Evolutionary conservation across 2,329 filamentous ascomycete species (phyloP).

Genomic region (Claviceps sp.): DNA sequence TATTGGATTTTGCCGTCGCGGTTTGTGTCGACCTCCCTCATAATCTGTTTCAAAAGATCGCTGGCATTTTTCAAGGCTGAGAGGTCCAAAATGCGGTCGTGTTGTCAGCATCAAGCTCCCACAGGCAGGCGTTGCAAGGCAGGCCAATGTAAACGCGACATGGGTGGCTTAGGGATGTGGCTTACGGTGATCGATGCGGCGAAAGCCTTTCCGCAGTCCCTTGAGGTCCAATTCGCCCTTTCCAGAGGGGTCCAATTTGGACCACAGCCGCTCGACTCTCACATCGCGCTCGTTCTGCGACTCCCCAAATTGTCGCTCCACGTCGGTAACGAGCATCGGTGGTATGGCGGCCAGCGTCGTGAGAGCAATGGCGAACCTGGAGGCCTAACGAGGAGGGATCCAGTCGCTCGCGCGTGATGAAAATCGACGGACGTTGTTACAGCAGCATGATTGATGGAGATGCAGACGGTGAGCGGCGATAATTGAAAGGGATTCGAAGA

Average conservation of each 20-base stretch:
- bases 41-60: conserved; percentile 65
- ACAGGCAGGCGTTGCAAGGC: background rate
- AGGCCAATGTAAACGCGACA: background rate
- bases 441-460: conserved; percentile 7
- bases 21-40: conserved; percentile 73
- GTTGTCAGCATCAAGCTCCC: conserved; percentile 2
- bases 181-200: conserved; percentile 82
- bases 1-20: conserved; percentile 85
- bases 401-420: conserved; percentile 7
- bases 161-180: conserved; percentile 1
- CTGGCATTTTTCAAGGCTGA: conserved; percentile 79
- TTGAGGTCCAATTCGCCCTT: conserved; percentile 74
- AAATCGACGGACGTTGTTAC: conserved; percentile 1
- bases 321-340: conserved; percentile 30
- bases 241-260: conserved; percentile 60
- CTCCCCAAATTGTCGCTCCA: conserved; percentile 57
- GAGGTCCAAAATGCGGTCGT: background rate
- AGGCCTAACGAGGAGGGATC: background rate
- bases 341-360: conserved; percentile 14
- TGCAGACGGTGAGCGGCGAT: background rate
- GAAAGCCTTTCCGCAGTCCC: conserved; percentile 71
- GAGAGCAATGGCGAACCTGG: conserved; percentile 10
- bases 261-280: conserved; percentile 75
- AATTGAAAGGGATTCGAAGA: conserved; percentile 1
- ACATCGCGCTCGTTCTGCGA: conserved; percentile 66